Percentiles rank a stretch among this genome's conserved stretches.
Evolutionary conservation across 1,284 basidiomycete genomes (phyloP).

Genomic region (Bondarzewia mesenterica): DNA sequence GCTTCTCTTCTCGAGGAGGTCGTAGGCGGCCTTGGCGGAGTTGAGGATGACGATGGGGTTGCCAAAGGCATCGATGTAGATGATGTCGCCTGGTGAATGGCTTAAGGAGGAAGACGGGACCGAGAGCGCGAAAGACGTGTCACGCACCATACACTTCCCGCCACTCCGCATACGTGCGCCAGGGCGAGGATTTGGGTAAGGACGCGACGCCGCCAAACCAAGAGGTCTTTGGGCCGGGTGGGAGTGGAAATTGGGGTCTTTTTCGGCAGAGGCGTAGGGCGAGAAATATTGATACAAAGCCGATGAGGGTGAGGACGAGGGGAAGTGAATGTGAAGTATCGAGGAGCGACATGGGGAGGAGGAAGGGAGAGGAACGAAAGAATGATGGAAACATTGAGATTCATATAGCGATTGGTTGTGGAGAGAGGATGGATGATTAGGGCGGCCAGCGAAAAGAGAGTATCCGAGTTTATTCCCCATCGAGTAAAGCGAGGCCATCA

Average conservation of each 20-base stretch:
- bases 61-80: slow-evolving; percentile 38
- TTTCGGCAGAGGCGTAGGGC: background rate
- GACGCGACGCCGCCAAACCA: background rate
- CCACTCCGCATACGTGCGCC: background rate
- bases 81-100: slow-evolving; percentile 33
- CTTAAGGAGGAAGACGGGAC: no score
- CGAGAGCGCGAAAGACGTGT: no score
- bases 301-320: background rate
- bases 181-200: background rate
- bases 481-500: background rate
- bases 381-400: no score
- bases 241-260: background rate
- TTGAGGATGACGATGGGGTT: slow-evolving; percentile 41
- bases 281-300: background rate
- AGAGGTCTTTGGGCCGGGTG: background rate
- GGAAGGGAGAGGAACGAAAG: no score
- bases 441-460: no score
- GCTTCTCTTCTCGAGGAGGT: slow-evolving; percentile 33
- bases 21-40: slow-evolving; percentile 29
- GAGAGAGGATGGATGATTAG: no score
- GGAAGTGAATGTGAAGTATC: background rate
- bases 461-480: background rate
- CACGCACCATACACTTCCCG: background rate
- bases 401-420: no score
- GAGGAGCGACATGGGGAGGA: no score